Evolutionary conservation across 805 yeast genomes (phyloP), one percentile per base, ranked within the genome.

Genomic region (Yarrowia porcina): DNA sequence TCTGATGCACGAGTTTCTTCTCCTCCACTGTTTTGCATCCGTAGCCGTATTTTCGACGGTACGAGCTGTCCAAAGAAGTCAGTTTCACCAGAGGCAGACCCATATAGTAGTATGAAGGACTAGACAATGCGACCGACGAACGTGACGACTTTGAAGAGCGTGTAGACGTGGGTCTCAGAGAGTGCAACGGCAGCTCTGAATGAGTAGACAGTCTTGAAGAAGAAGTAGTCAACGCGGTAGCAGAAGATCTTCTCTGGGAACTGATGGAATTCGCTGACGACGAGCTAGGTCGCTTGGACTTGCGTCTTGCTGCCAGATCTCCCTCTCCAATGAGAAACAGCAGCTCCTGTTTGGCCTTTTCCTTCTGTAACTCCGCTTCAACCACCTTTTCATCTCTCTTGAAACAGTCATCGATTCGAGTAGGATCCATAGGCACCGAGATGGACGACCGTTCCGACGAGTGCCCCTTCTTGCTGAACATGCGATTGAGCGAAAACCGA

Each of bases 301-400:
- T 17, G 32, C 17, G 10, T 8, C 30, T 20, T 10, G n/a, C 25
- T 3, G 33, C 60, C 6, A 52, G 17, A 5, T 52, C 44, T 0
- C 59, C 59, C 7, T 56, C 61, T 4, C 61, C 61, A 9, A 56
- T 39, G 23, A 56, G 49, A 15, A 56, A 56, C 2, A 56, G 47
- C 17, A 56, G 47, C 21, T 56, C 61, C 12, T 56, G 49, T 9
- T 33, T 45, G 28, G 39, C 39, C 30, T 32, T 38, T n/a, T 56
- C 61, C 11, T 56, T 39, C 28, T 56, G 38, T 2, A 11, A 3
- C 12, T 54, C 57, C 4, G 28, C 42, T n/a, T 52, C 32, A 5
- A 33, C 17, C 21, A 23, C 57, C 41, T 49, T 35, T 8, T 21
- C 8, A 15, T 52, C 59, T 21, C 44, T 32, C 7, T 52, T 52